Base-by-base conservation (phyloP, 2,329 filamentous ascomycete species). In the Cladophialophora yegresii region DNA sequence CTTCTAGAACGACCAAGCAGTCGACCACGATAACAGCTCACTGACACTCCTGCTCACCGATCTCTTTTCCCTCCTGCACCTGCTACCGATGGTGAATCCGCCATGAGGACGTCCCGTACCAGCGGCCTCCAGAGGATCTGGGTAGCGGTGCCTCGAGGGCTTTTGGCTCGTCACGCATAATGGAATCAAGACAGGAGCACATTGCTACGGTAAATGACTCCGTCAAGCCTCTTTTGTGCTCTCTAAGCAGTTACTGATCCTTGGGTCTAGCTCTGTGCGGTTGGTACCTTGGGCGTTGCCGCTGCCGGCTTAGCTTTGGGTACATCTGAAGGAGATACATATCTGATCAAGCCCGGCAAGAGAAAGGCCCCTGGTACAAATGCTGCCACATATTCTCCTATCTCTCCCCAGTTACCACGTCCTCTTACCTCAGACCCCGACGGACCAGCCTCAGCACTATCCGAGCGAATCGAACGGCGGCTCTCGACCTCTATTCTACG, bases 241-340 rank as follows among this genome's bases (percentile, higher is more conserved):
- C 58, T 49, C 30, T 16, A 45, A 20, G 49, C 12, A 22, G 40
- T 53, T 54, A 23, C 64, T 69, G 57, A 69, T 54, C 28, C n/a
- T 49, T 43, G 45, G 70, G 30, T 69, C 54, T 71, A 87, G 85
- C 81, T 88, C 72, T 86, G 84, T 84, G 86, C 85, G 72, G 78
- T 85, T 75, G 84, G 84, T 79, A 86, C 84, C 72, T 79, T 87
- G 77, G 84, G 84, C 74, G 81, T 86, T 69, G 85, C 85, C 69
- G 81, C 83, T 62, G 79, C 85, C 63, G 85, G 86, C 66, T 79
- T 85, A 69, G 83, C 83, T 62, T 79, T 87, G 71, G 84, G 82
- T 72, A 82, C 81, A 70, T 79, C 80, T 62, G 78, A 82, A 71
- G 63, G 56, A 60, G 64, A 70, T 26, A 62, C 67, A 43, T 63